These are phyloP conservation scores for Boletellus deceptivus DNA, from an alignment of 1,284 basidiomycete species.

Conservation along the genomic window DNA sequence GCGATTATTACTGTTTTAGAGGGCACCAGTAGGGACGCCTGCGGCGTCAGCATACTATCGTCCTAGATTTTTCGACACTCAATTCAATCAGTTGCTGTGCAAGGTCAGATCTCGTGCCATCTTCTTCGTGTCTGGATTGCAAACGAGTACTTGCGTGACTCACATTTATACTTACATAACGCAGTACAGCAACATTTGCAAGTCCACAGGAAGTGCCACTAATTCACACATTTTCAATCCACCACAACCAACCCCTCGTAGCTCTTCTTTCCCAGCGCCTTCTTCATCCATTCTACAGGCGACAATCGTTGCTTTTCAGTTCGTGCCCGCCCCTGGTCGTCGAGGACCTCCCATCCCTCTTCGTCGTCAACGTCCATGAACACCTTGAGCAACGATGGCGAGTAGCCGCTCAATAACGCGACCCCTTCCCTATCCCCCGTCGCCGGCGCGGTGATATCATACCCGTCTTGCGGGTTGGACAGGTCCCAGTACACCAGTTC, in stretches of 20 bases:
- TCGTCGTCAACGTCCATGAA: conserved; percentile 58
- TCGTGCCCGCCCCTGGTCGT: conserved; percentile 25
- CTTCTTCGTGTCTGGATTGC: too few relatives aligned
- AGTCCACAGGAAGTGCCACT: too few relatives aligned
- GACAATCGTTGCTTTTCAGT: conserved; percentile 27
- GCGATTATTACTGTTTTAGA: too few relatives aligned
- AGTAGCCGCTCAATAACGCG: conserved; percentile 66
- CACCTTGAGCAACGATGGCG: conserved; percentile 64
- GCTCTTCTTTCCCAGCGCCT: conserved; percentile 47
- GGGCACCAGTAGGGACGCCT: too few relatives aligned
- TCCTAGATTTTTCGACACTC: too few relatives aligned
- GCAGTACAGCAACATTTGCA: too few relatives aligned
- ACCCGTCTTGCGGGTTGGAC: neutral
- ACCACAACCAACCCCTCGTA: conserved; percentile 49
- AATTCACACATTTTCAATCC: conserved; percentile 11
- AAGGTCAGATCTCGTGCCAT: too few relatives aligned
- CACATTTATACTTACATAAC: too few relatives aligned
- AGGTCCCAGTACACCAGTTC: conserved; percentile 5
- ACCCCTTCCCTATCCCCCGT: conserved; percentile 53
- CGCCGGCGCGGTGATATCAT: conserved; percentile 44
- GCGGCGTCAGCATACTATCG: too few relatives aligned
- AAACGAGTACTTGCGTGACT: too few relatives aligned
- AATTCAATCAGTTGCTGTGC: too few relatives aligned
- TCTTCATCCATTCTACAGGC: conserved; percentile 53
- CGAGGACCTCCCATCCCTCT: conserved; percentile 36